phyloP scores from a whole-genome alignment of 257 asterid species.

The Solanum rostratum region DNA sequence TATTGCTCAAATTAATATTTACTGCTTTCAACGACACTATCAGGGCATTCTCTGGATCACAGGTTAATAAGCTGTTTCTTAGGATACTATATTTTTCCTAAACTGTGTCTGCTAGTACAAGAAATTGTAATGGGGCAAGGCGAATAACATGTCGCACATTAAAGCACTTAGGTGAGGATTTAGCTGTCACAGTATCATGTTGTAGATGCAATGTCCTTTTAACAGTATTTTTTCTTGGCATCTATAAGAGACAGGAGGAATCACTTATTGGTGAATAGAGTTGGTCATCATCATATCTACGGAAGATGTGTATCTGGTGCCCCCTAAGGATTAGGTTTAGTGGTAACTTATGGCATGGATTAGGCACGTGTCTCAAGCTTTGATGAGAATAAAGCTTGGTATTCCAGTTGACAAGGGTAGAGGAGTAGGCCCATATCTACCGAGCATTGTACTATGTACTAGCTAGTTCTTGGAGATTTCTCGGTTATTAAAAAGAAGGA shows the following conservation, averaged over 20 bases:
- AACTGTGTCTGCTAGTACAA: background rate
- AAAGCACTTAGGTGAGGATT: background rate
- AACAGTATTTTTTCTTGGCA: background rate
- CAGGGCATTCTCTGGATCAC: background rate
- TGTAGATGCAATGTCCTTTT: background rate
- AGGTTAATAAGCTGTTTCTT: background rate
- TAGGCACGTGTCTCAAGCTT: background rate
- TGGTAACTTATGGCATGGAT: background rate
- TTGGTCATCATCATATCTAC: background rate
- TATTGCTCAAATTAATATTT: background rate
- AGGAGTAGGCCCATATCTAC: background rate
- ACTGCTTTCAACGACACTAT: background rate
- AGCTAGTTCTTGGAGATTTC: background rate
- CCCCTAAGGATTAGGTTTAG: background rate
- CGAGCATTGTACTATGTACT: background rate
- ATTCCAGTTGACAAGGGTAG: background rate
- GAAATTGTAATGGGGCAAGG: background rate
- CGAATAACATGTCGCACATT: background rate
- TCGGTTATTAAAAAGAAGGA: background rate
- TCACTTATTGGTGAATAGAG: background rate
- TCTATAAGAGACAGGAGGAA: background rate
- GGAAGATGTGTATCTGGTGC: background rate
- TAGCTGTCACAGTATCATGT: background rate
- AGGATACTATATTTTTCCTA: background rate
- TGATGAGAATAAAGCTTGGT: background rate